phyloP scores from a whole-genome alignment of 1,139 yeast genomes.

The Geotrichum citri-aurantii region DNA sequence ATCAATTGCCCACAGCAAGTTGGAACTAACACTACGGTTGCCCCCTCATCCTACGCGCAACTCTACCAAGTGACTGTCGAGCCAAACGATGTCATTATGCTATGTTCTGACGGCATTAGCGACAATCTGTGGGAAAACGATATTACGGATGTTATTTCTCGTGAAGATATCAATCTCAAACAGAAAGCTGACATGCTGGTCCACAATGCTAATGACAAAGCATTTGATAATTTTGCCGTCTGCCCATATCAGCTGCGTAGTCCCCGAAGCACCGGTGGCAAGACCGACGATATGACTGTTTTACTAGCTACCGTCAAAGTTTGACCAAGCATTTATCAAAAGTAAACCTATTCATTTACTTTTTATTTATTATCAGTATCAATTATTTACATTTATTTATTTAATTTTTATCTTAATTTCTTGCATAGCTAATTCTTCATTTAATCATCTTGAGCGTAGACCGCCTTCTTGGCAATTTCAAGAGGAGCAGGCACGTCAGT shows the following conservation, averaged over 20 bases:
- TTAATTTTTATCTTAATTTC: neutral
- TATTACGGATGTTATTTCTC: slow-evolving; percentile 47
- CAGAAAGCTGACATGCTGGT: slow-evolving; percentile 18
- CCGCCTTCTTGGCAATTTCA: slow-evolving; percentile 23
- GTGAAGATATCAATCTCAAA: slow-evolving; percentile 17
- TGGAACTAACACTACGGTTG: slow-evolving; percentile 13
- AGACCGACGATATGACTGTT: slow-evolving; percentile 23
- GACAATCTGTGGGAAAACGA: slow-evolving; percentile 75
- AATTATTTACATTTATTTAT: neutral
- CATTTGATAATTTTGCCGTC: slow-evolving; percentile 23
- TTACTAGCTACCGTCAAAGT: slow-evolving; percentile 14
- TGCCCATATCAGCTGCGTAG: slow-evolving; percentile 21
- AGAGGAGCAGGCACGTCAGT: slow-evolving; percentile 50
- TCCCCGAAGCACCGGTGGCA: slow-evolving; percentile 20
- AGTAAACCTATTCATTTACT: no score
- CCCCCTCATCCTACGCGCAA: neutral
- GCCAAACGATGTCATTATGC: slow-evolving; percentile 66
- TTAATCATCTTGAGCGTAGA: slow-evolving; percentile 12
- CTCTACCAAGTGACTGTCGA: slow-evolving; percentile 23
- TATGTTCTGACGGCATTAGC: slow-evolving; percentile 91
- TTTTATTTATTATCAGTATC: neutral
- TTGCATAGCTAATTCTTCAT: slow-evolving; percentile 1
- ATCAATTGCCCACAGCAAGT: slow-evolving; percentile 15
- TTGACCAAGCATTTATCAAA: neutral
- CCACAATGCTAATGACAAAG: slow-evolving; percentile 19